These are phyloP conservation scores for Poronia punctata DNA, from an alignment of 495 filamentous ascomycete species.

Conservation along the genomic window DNA sequence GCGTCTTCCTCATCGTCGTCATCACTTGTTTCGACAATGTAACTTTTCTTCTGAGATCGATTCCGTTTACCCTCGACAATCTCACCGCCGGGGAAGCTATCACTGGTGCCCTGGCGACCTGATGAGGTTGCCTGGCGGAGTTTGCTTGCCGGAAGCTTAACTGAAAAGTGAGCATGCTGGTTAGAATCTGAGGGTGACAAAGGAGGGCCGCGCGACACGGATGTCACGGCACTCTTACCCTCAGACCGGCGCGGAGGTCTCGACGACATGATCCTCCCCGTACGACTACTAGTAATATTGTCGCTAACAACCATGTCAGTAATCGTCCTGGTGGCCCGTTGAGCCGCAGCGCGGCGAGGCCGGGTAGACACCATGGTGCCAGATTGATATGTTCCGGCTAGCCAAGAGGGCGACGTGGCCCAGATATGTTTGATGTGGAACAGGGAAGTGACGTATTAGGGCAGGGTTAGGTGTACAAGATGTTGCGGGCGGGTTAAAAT, in stretches of 20 bases:
- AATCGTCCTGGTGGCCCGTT: constrained; percentile 41
- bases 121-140: constrained; percentile 65
- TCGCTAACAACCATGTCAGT: constrained; percentile 48
- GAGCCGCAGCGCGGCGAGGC: constrained; percentile 41
- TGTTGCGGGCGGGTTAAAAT: neutral
- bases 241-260: constrained; percentile 42
- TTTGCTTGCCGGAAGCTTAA: constrained; percentile 79
- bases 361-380: constrained; percentile 35
- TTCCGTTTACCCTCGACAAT: constrained; percentile 56
- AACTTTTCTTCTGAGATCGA: constrained; percentile 59
- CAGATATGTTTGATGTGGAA: too few relatives aligned
- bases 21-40: constrained; percentile 54
- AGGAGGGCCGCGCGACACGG: constrained; percentile 49
- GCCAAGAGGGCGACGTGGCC: neutral
- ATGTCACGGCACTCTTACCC: constrained; percentile 36
- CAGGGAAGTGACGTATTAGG: constrained; percentile 15
- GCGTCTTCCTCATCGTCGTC: constrained; percentile 44
- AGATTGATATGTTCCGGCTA: neutral
- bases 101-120: constrained; percentile 21
- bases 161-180: constrained; percentile 67
- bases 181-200: constrained; percentile 49
- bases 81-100: constrained; percentile 46
- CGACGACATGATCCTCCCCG: constrained; percentile 40
- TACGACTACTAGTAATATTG: constrained; percentile 29
- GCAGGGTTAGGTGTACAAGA: neutral